Conservation (phyloP, 2,329 filamentous ascomycete genomes). For the Diplodia scrobiculata region DNA sequence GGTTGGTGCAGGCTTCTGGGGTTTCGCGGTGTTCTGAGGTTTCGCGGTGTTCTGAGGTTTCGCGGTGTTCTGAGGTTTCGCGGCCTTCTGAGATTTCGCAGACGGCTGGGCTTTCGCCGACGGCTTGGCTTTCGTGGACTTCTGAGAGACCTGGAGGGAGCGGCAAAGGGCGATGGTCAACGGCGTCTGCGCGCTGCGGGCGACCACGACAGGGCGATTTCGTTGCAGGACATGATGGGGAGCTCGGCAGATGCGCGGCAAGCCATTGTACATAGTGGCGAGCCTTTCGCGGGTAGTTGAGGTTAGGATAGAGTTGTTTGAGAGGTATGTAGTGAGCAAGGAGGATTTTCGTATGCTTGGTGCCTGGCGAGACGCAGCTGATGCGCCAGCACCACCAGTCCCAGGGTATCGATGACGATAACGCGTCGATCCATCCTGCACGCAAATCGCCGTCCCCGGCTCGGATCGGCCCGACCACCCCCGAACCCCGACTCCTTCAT, state of each 20-base stretch:
- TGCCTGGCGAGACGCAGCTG: not conserved
- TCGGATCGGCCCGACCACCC: conserved; percentile 10
- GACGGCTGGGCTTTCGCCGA: no score
- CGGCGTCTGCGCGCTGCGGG: conserved; percentile 32
- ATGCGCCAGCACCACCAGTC: not conserved
- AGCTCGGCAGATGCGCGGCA: conserved; percentile 41
- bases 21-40: no score
- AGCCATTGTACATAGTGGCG: conserved; percentile 46
- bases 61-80: no score
- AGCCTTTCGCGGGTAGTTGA: conserved; percentile 7
- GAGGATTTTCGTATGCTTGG: conserved; percentile 2
- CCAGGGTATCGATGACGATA: conserved; percentile 11
- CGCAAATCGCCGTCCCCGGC: conserved; percentile 3
- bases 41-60: no score
- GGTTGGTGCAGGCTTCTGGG: no score
- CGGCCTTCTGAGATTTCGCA: no score
- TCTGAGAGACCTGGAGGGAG: conserved; percentile 38
- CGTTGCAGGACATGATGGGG: conserved; percentile 32
- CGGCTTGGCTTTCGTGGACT: conserved; percentile 40
- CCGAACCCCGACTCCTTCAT: not conserved
- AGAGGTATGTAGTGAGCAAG: not conserved
- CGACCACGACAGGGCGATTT: conserved; percentile 30
- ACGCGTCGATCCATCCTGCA: conserved; percentile 5
- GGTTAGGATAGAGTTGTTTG: not conserved
- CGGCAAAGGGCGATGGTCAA: conserved; percentile 35